Evolutionary conservation across 208 protist species (phyloP).

Genomic region (Leishmania turanica): DNA sequence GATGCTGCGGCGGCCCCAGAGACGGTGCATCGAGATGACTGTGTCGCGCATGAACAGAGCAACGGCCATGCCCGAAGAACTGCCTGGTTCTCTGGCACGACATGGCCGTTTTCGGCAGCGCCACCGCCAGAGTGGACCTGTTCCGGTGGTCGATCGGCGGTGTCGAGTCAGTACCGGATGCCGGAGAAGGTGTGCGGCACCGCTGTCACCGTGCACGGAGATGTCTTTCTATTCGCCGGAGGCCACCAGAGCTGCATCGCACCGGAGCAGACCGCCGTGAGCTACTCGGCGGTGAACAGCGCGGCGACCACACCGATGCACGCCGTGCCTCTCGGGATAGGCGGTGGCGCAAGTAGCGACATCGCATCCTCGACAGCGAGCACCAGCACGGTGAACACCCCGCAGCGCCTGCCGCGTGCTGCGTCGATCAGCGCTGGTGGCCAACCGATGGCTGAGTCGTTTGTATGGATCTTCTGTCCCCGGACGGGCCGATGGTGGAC

Average conservation of each 20-base stretch:
- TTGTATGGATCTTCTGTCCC: conserved; percentile 52
- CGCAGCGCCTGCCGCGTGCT: conserved; percentile 17
- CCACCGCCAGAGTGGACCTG: background rate
- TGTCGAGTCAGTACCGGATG: conserved; percentile 32
- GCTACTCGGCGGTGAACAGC: conserved; percentile 42
- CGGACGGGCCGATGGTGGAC: conserved; percentile 35
- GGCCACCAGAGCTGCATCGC: conserved; percentile 37
- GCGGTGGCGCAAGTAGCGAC: background rate
- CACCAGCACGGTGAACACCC: conserved; percentile 18
- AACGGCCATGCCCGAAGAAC: background rate
- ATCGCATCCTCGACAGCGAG: conserved; percentile 11
- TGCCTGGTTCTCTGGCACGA: background rate
- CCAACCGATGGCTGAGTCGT: conserved; percentile 32
- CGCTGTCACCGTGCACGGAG: conserved; percentile 29
- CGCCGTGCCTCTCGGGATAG: conserved; percentile 2
- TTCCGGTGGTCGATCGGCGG: conserved; percentile 1
- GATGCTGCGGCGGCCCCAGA: background rate
- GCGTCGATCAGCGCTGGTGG: conserved; percentile 27
- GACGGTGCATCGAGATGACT: background rate
- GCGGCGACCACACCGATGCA: conserved; percentile 33
- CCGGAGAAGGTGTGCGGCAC: conserved; percentile 41
- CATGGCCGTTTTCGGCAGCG: conserved; percentile 1
- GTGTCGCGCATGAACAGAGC: background rate
- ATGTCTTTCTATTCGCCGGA: conserved; percentile 38
- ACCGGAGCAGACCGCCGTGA: conserved; percentile 37